Base-by-base conservation (phyloP, 768 basidiomycete genomes). In the Tulasnella sp. region DNA sequence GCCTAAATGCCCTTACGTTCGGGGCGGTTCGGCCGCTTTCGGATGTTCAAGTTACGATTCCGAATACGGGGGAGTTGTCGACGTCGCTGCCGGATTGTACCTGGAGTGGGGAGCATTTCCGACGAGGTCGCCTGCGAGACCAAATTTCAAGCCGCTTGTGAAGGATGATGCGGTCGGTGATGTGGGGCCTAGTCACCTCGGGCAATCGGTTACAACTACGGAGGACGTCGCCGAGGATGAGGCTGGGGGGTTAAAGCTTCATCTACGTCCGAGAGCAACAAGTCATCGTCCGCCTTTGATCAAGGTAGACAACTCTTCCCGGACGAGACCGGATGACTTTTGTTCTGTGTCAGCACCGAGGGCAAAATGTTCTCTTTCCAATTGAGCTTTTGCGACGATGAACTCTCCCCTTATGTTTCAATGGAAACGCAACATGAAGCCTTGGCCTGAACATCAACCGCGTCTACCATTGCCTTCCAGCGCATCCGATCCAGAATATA, bases 61-160 rank as follows among this genome's bases (percentile, higher is more conserved):
- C 76, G 15, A 15, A 2, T 22, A 17, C 45, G 39, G 31, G 6
- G 19, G 9, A 52, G 17, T 34, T 69, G n/a, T 76, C 75, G 31
- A 39, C 68, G 3, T 45, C 72, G 1, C 69, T 68, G 36, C 3
- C 80, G n/a, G 91, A 93, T 81, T 95, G 94, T 80, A 92, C 92
- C 6, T 97, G 96, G 96, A 95, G 96, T 96, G 95, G 95, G 94
- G 93, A 37, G 90, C 88, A 25, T 93, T 96, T 80, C 96, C 94
- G 37, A 91, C 91, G 78, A 91, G 89, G 31, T 92, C 93, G 5
- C 91, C 91, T 0, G 83, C 89, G 79, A 87, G 87, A 73, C 78
- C 87, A 0, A 84, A 86, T 15, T 90, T 91, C 80, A 70, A 80
- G 37, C 69, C 70, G 22, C 7, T 64, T 19, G 67, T n/a, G 37